Base-by-base conservation (phyloP, 2,329 filamentous ascomycete genomes). In the Ophiocordyceps camponoti-saundersi region DNA sequence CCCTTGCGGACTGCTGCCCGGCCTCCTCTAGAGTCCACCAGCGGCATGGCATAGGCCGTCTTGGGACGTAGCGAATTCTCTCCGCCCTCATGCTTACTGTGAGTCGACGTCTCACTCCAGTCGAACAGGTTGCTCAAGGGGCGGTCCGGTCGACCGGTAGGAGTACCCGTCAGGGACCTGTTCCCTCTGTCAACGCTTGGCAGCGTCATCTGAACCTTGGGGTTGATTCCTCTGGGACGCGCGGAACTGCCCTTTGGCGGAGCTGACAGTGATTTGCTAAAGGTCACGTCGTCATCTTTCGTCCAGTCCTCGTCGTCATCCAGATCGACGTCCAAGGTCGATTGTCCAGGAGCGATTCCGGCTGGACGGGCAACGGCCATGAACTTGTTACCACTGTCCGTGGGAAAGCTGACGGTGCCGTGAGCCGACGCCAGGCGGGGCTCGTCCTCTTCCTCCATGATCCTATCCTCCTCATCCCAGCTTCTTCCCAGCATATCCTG, bases 31-130 rank as follows among this genome's bases (percentile, higher is more conserved):
- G 74, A 66, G 58, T 87, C 81, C 50, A 77, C 65, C 54, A 83
- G 75, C 53, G 85, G 83, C 61, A 87, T 88, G 15, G 79, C 80
- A 58, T 88, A 82, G 36, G 85, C 80, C 15, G 85, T 89, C 56
- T 77, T 80, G 1, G 84, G 84, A 23, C 84, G 74, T 43, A 72
- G 70, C n/a, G 72, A 72, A 39, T 72, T 71, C 26, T 73, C 73
- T 49, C 72, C 73, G 16, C 65, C 63, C 44, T 81, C 75, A 46
- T 69, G 64, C 61, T 79, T 82, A 22, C 84, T 81, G 49, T 75
- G 68, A 7, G 68, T 64, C 23, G 74, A 64, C 15, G 80, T 72
- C 59, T 89, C 85, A 44, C 80, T 79, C 82, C 82, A 87, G 60
- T 89, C 84, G 55, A 89, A 89, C 3, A 89, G 67, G 53, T 74